Evolutionary conservation across 371 early-diverging fungal genomes (phyloP), one percentile per base, ranked within the genome.

Genomic region (Mortierella sp.): DNA sequence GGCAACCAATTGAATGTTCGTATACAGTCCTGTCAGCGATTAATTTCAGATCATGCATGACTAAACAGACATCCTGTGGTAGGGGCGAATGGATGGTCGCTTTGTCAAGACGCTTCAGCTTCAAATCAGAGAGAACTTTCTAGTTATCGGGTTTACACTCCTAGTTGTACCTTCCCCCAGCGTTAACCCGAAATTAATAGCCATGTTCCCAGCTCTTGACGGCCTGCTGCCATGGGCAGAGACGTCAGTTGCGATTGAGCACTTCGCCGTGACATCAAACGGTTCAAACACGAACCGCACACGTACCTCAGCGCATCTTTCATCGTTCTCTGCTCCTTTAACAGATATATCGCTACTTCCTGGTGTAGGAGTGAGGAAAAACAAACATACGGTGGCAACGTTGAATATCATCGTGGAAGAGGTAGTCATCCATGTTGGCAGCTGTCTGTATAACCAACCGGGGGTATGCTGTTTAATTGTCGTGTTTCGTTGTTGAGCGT

Each of bases 161-260:
- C 53, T 81, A 28, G 72, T 58, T 1, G 70, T 76, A 2, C 82
- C 82, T 52, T 66, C 82, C 9, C 48, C 76, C 0, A 68, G 36
- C 22, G 50, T 61, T 19, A 69, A 55, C 19, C 38, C 72, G 28
- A 81, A 72, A 38, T 21, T 72, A 5, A 58, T 69, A 6, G 64
- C 72, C 3, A 55, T 61, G 32, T 81, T 72, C 22, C 82, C 82
- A 0, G 21, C 67, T 3, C 69, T 81, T 16, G 82, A 81, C 32
- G 82, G 82, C 11, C 45, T 76, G 28, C 21, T 81, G 5, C 82
- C 82, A 0, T 81, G 82, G 82, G 82, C 82, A 7, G 82, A 81
- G 15, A 65, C 76, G 36, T 72, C 82, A 2, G 76, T 81, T 9
- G 82, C 82, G 16, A 58, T 72, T 21, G 82, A 81, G 21, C 82